These are phyloP conservation scores for Ilyonectria destructans DNA, from an alignment of 2,329 filamentous ascomycete genomes.

Conservation along the genomic window DNA sequence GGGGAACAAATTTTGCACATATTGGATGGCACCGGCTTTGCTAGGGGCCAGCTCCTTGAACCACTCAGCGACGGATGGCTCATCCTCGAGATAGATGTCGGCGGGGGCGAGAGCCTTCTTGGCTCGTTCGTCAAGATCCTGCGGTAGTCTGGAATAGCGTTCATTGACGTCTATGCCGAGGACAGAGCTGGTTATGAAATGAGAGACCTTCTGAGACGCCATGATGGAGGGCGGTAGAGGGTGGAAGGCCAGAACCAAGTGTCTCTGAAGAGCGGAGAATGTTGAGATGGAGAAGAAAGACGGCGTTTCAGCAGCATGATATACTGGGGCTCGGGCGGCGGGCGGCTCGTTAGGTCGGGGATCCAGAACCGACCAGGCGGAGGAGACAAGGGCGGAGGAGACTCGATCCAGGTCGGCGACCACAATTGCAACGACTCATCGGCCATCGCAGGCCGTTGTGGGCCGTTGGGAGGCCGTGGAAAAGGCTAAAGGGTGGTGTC, in stretches of 20 bases:
- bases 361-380: conserved; percentile 29
- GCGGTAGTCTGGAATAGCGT: conserved; percentile 47
- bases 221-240: conserved; percentile 27
- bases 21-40: conserved; percentile 62
- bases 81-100: conserved; percentile 71
- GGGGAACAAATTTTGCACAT: conserved; percentile 72
- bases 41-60: conserved; percentile 70
- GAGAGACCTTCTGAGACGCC: conserved; percentile 30
- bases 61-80: conserved; percentile 78
- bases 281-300: conserved; percentile 2
- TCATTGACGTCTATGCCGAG: conserved; percentile 54
- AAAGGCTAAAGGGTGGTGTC: background rate
- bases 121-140: conserved; percentile 47
- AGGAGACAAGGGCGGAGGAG: conserved; percentile 24
- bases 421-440: conserved; percentile 2
- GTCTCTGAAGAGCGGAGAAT: background rate
- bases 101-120: conserved; percentile 46
- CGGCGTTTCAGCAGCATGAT: conserved; percentile 29
- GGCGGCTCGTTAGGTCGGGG: conserved; percentile 24
- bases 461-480: conserved; percentile 24
- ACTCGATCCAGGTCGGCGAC: conserved; percentile 14
- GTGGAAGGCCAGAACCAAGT: conserved; percentile 2
- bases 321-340: conserved; percentile 35
- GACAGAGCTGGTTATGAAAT: conserved; percentile 48
- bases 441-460: conserved; percentile 26